phyloP scores from a whole-genome alignment of 2,329 filamentous ascomycete genomes.

The Septoria linicola region DNA sequence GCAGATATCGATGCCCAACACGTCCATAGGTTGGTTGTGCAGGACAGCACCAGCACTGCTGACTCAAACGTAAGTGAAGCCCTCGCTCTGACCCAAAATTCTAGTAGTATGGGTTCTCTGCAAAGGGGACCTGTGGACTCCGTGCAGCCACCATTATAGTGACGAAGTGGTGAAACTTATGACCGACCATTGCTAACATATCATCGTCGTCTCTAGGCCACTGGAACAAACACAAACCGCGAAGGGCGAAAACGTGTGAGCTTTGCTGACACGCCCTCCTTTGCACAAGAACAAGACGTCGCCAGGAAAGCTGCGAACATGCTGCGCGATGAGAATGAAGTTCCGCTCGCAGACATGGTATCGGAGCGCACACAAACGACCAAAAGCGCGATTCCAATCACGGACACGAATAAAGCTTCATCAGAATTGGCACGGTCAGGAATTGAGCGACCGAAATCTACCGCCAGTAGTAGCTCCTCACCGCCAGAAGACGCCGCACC shows the following conservation, averaged over 20 bases:
- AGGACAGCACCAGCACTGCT: conserved; percentile 24
- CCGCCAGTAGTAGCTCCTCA: neutral
- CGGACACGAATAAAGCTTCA: neutral
- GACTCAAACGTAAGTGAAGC: conserved; percentile 5
- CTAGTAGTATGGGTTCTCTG: no score
- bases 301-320: conserved; percentile 32
- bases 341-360: conserved; percentile 40
- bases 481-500: conserved; percentile 1
- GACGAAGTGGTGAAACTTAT: no score
- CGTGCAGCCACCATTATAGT: no score
- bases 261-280: conserved; percentile 74
- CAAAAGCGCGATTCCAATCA: neutral
- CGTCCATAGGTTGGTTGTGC: conserved; percentile 55
- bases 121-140: no score
- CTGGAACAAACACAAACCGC: conserved; percentile 37
- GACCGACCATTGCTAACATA: neutral
- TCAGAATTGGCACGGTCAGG: neutral
- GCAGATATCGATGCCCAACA: conserved; percentile 52
- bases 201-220: conserved; percentile 5
- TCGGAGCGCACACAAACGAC: conserved; percentile 41
- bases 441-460: neutral
- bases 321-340: conserved; percentile 24
- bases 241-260: conserved; percentile 66
- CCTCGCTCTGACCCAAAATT: no score
- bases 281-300: conserved; percentile 52